phyloP scores from a whole-genome alignment of 306 rosid genomes.

The Cucurbita maxima region DNA sequence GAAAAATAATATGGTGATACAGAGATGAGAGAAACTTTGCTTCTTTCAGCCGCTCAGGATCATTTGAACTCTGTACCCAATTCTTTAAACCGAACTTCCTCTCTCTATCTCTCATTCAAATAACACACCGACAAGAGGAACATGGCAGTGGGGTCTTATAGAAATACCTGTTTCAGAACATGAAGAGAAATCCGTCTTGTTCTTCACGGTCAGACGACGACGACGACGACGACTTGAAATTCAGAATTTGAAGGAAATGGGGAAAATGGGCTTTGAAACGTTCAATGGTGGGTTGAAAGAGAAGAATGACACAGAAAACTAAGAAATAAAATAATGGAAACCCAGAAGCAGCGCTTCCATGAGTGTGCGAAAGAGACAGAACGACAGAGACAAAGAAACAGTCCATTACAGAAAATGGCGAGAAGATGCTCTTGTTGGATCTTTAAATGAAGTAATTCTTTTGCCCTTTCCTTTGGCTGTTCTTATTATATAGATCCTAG shows the following conservation, averaged over 20 bases:
- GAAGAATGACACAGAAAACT: not conserved
- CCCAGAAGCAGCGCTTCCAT: not conserved
- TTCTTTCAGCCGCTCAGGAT: not conserved
- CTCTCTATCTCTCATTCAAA: not conserved
- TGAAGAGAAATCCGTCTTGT: not conserved
- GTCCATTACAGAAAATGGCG: not conserved
- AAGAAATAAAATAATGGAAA: not conserved
- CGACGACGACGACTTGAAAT: not conserved
- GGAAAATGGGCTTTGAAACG: not conserved
- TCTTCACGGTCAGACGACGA: not conserved
- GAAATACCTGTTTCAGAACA: not conserved
- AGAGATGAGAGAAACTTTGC: not conserved
- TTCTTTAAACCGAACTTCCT: not conserved
- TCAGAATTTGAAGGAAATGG: not conserved
- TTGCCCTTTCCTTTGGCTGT: not conserved
- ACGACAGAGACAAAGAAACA: not conserved
- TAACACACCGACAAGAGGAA: too few relatives aligned
- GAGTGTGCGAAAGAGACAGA: not conserved
- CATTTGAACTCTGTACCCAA: not conserved
- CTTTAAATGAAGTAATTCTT: not conserved
- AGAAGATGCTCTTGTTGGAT: not conserved
- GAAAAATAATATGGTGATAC: not conserved
- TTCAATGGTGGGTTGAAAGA: not conserved
- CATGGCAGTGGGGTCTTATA: not conserved
- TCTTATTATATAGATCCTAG: not conserved